Percentiles rank a stretch among this genome's conserved stretches.
Conservation (phyloP, 768 basidiomycete species). For the Boletus barrowsii region DNA sequence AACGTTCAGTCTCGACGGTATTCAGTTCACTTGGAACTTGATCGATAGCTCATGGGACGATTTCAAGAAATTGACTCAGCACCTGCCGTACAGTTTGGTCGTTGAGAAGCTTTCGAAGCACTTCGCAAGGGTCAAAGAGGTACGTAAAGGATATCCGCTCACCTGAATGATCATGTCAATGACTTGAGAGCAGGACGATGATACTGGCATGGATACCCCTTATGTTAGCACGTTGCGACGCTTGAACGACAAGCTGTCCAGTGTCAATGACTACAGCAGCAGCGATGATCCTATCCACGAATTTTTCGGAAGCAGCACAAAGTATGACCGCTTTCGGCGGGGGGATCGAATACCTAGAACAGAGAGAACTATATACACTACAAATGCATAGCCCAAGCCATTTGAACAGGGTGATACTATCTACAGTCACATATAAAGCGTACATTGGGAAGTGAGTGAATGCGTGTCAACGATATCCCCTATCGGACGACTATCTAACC, state of each 20-base stretch:
- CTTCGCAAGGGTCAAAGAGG: constrained; percentile 65
- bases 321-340: constrained; percentile 1
- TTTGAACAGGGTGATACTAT: no score
- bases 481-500: no score
- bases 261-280: constrained; percentile 28
- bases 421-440: no score
- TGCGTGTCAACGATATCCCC: no score
- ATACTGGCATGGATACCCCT: constrained; percentile 54
- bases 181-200: constrained; percentile 48
- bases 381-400: no score
- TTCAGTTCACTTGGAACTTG: not conserved
- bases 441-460: no score
- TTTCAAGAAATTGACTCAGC: constrained; percentile 77
- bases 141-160: constrained; percentile 29
- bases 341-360: no score
- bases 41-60: constrained; percentile 1
- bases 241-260: constrained; percentile 5
- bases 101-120: constrained; percentile 88
- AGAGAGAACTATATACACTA: no score
- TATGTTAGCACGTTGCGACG: constrained; percentile 44
- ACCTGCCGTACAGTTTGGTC: constrained; percentile 80
- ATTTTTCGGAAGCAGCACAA: not conserved
- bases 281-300: constrained; percentile 27
- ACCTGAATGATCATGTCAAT: not conserved
- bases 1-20: constrained; percentile 91